These are phyloP conservation scores for Euphrasia arctica DNA, from an alignment of 305 asterid species.

Conservation along the genomic window DNA sequence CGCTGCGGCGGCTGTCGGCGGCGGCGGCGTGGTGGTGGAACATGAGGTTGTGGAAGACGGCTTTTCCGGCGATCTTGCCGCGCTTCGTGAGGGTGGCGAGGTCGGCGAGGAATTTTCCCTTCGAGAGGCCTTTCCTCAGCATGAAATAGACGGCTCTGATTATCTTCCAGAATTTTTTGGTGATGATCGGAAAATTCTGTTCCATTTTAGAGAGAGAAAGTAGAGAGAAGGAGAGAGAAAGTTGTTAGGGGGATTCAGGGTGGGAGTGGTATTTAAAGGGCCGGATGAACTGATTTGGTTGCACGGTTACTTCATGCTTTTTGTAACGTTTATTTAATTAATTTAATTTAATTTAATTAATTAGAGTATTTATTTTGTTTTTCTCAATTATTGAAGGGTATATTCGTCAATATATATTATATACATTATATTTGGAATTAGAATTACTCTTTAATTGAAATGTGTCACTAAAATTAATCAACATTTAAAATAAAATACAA, in stretches of 20 bases:
- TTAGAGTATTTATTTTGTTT: no score
- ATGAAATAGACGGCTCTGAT: slow-evolving; percentile 41
- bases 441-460: no score
- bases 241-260: slow-evolving; percentile 11
- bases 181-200: slow-evolving; percentile 34
- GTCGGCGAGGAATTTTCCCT: slow-evolving; percentile 40
- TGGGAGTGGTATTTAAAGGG: slow-evolving; percentile 36
- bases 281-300: no score
- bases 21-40: slow-evolving; percentile 44
- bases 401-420: no score
- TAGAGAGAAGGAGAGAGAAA: background rate
- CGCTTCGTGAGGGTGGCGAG: slow-evolving; percentile 48
- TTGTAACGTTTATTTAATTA: no score
- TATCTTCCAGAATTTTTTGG: slow-evolving; percentile 46
- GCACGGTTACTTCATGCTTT: no score
- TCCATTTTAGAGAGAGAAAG: slow-evolving; percentile 36
- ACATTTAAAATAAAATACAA: no score
- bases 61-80: slow-evolving; percentile 60
- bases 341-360: no score
- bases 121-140: slow-evolving; percentile 45
- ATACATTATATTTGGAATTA: no score
- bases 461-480: no score
- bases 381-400: no score
- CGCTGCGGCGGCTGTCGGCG: slow-evolving; percentile 27
- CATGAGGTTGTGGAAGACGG: slow-evolving; percentile 48